These are phyloP conservation scores for Globisporangium emineosum DNA, from an alignment of 352 stramenopile genomes.

Conservation along the genomic window DNA sequence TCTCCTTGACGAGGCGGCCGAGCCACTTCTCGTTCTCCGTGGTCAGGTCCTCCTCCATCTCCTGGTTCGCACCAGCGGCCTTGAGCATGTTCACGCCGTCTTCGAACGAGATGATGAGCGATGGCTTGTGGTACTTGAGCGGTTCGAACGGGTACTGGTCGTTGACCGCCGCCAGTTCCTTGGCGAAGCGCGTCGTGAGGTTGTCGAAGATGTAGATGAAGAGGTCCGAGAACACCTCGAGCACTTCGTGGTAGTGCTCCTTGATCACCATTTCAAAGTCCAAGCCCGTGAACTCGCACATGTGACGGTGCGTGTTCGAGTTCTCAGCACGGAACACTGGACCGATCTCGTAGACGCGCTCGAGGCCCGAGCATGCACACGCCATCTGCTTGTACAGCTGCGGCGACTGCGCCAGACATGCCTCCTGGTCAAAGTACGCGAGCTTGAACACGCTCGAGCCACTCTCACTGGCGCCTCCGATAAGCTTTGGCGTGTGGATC, in stretches of 20 bases:
- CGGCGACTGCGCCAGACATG: constrained; percentile 95
- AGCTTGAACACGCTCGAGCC: constrained; percentile 98
- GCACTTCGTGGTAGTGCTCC: constrained; percentile 99
- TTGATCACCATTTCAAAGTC: constrained; percentile 99
- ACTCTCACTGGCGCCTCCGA: constrained; percentile 96
- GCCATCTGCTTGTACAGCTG: constrained; percentile 99
- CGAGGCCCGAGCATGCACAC: constrained; percentile 96
- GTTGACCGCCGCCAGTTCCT: constrained; percentile 94
- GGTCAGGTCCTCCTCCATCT: constrained; percentile 78
- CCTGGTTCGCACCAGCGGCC: constrained; percentile 71
- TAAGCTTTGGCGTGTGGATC: constrained; percentile 99
- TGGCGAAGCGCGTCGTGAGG: constrained; percentile 91
- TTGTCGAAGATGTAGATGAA: constrained; percentile 99
- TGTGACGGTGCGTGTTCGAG: constrained; percentile 98
- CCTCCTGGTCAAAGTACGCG: constrained; percentile 98
- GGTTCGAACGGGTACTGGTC: constrained; percentile 98
- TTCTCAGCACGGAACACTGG: constrained; percentile 99
- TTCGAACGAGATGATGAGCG: constrained; percentile 92
- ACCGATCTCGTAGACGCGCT: constrained; percentile 98
- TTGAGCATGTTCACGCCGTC: constrained; percentile 93
- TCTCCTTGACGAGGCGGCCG: constrained; percentile 93
- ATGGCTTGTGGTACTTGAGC: constrained; percentile 94
- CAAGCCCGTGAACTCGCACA: constrained; percentile 99
- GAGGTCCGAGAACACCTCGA: constrained; percentile 96
- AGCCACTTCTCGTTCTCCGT: constrained; percentile 98